Evolutionary conservation across 2,329 filamentous ascomycete species (phyloP), one percentile per base, ranked within the genome.

Genomic region (Beauveria bassiana): DNA sequence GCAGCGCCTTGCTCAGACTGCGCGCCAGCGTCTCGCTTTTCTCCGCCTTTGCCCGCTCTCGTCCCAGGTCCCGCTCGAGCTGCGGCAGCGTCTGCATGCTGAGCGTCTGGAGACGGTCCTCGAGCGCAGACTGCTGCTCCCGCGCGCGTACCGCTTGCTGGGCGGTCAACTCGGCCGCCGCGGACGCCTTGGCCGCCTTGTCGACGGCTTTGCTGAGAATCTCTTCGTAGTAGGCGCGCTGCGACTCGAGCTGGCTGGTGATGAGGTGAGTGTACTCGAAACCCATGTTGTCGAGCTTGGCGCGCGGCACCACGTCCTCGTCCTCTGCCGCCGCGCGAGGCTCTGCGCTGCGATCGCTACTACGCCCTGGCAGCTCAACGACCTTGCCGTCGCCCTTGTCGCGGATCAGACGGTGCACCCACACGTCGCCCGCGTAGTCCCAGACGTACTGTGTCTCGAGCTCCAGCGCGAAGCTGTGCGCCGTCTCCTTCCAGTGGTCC

Each of bases 361-460:
- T 78, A 63, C 81, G 77, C 2, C 83, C 82, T 0, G 92, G 91
- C n/a, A 97, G 81, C 73, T 98, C 93, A 20, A 97, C 89, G 3
- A 96, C 82, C 73, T 96, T 96, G 26, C 91, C 91, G 72, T 96
- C 92, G 10, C 91, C 88, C 77, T 97, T 96, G 70, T 92, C 91
- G 66, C 96, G 89, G 61, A 99, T 96, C 57, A 98, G 85, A 10
- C 95, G 88, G 74, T 99, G 95, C 54, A 98, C 95, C 81, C 96
- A 99, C 70, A 89, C 90, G 70, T 99, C 95, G 5, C 91, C 92
- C 0, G 90, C 91, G 66, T 99, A 99, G 74, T 99, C 95, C 95
- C 95, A 99, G 1, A 99, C 93, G 68, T 96, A 89, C 72, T 99
- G 93, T 0, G 92, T 96, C 64, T 89, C 86, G 43, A 98, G 85